Evolutionary conservation across 2,329 filamentous ascomycete genomes (phyloP).

Genomic region (Pestalotiopsis sp.): DNA sequence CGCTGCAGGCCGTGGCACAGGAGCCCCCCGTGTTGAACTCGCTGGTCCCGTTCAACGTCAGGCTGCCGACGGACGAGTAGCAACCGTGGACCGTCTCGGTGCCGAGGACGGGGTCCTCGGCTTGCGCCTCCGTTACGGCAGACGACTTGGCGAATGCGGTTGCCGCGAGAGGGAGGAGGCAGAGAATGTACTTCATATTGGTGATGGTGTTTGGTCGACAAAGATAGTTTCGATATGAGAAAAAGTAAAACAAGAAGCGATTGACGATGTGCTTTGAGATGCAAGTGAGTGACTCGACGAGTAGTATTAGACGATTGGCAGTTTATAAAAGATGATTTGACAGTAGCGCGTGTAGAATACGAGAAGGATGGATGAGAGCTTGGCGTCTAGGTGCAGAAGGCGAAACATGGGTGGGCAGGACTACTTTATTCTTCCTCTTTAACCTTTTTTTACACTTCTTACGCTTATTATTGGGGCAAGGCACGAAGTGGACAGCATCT

Average conservation of each 20-base stretch:
- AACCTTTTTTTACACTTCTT: not conserved
- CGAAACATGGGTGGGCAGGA: not conserved
- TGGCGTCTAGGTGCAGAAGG: not conserved
- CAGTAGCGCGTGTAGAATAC: no score
- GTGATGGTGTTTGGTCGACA: not conserved
- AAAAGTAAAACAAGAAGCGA: not conserved
- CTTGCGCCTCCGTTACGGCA: not conserved
- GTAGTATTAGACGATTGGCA: no score
- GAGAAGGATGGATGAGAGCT: no score
- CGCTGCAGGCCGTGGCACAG: not conserved
- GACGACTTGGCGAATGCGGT: not conserved
- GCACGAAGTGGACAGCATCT: not conserved
- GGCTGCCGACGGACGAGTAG: constrained; percentile 11
- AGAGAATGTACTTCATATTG: constrained; percentile 8
- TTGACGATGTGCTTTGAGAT: not conserved
- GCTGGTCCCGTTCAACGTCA: not conserved
- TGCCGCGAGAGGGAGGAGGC: constrained; percentile 1
- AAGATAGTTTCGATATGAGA: not conserved
- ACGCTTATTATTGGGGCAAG: not conserved
- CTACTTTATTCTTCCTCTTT: not conserved
- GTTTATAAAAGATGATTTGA: no score
- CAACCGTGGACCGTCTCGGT: constrained; percentile 12
- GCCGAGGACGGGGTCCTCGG: constrained; percentile 8
- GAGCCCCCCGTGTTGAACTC: not conserved
- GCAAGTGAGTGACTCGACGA: no score